A percentile compares a stretch with the other conserved stretches of the same genome.
Conservation (phyloP, 1,139 yeast genomes). For the Lodderomyces theae region DNA sequence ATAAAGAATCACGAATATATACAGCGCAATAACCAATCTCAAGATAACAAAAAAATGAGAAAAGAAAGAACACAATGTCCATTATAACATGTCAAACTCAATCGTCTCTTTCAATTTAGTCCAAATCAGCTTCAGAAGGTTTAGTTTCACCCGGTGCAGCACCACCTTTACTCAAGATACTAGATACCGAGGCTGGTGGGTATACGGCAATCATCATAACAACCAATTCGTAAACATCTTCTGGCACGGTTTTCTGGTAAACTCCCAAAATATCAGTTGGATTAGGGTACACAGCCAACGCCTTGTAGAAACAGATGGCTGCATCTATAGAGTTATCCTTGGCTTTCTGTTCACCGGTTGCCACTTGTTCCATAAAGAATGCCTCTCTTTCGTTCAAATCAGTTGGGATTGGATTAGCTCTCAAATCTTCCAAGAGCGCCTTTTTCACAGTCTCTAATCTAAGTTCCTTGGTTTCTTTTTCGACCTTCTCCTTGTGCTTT, state of each 20-base stretch:
- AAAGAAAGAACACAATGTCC: too few relatives aligned
- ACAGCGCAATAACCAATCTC: not conserved
- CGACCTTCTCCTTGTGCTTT: conserved; percentile 54
- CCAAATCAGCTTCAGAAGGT: conserved; percentile 40
- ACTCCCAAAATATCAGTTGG: conserved; percentile 88
- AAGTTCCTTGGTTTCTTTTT: conserved; percentile 58
- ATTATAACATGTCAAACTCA: too few relatives aligned
- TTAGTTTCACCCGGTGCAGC: conserved; percentile 20
- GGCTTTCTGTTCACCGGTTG: conserved; percentile 75
- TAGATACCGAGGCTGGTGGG: conserved; percentile 80
- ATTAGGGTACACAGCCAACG: conserved; percentile 90
- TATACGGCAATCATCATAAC: conserved; percentile 85
- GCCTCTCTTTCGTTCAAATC: conserved; percentile 67
- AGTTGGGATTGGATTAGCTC: conserved; percentile 72
- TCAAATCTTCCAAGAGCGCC: conserved; percentile 62
- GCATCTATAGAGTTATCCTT: conserved; percentile 63
- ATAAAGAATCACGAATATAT: conserved; percentile 1
- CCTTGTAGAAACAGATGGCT: conserved; percentile 90
- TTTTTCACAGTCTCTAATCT: conserved; percentile 60
- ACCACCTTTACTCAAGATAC: conserved; percentile 51
- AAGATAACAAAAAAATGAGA: too few relatives aligned
- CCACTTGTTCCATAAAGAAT: conserved; percentile 79
- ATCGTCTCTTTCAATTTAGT: too few relatives aligned
- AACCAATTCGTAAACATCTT: conserved; percentile 74
- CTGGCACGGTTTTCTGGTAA: conserved; percentile 85